Percentiles rank a stretch among this genome's conserved stretches.
These are phyloP conservation scores for Solanum microdontum DNA, from an alignment of 257 asterid genomes.

Conservation along the genomic window DNA sequence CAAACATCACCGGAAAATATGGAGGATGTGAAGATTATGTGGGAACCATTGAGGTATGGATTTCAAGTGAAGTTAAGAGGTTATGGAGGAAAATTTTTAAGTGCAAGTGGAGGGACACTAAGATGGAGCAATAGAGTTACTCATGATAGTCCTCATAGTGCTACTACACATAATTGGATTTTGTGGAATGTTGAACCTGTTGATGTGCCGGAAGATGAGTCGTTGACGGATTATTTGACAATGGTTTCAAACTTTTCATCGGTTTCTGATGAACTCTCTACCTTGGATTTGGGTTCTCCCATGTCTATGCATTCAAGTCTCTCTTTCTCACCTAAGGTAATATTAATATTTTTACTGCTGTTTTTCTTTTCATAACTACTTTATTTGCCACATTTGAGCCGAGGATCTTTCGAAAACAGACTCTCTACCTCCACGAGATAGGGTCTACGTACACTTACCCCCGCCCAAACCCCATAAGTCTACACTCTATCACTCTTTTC, in stretches of 20 bases:
- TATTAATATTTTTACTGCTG: background rate
- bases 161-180: conserved; percentile 51
- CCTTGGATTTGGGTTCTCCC: conserved; percentile 65
- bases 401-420: background rate
- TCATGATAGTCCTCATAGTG: conserved; percentile 50
- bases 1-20: conserved; percentile 39
- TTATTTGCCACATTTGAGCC: background rate
- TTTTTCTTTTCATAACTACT: background rate
- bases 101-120: conserved; percentile 92
- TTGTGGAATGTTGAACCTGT: conserved; percentile 74
- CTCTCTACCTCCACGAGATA: background rate
- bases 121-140: conserved; percentile 87
- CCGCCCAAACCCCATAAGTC: background rate
- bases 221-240: conserved; percentile 51
- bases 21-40: conserved; percentile 34
- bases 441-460: background rate
- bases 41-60: conserved; percentile 81
- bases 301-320: conserved; percentile 38
- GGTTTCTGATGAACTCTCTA: conserved; percentile 67
- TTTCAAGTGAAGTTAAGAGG: conserved; percentile 62
- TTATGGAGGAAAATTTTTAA: conserved; percentile 47
- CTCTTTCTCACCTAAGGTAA: conserved; percentile 48
- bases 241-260: conserved; percentile 68
- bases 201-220: conserved; percentile 70
- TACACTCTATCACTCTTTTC: background rate